Evolutionary conservation across 1,139 yeast species (phyloP), one percentile per base, ranked within the genome.

Genomic region (Blastobotrys illinoisensis): DNA sequence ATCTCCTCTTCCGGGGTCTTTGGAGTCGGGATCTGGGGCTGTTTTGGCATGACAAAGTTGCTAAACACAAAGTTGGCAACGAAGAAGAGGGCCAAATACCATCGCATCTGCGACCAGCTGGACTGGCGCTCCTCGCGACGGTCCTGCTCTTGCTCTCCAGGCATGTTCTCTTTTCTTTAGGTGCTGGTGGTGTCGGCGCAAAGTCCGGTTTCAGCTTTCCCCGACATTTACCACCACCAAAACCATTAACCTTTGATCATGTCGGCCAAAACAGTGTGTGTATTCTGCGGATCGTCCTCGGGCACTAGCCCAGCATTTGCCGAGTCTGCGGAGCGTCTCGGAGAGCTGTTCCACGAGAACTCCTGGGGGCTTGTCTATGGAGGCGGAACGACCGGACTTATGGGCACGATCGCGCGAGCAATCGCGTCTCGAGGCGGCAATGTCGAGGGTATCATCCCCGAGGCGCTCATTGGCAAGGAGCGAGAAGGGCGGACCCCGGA

Each of bases 391-490:
- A 85, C 88, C 1, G 73, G 72, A 3, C 71, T 88, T 54, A 90
- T 88, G 96, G 97, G 97, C 1, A 76, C 83, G 2, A 82, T 88
- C 53, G 96, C 96, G n/a, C 78, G 81, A 57, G 79, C 89, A 0
- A 82, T 87, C 55, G 83, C 86, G 53, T 69, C 81, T 5, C 74
- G 73, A 51, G 86, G 84, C 24, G 95, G 93, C 1, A 79, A 82
- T 57, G 96, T 88, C 48, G 91, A 86, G 62, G 97, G 97, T 6
- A 80, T 89, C 63, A 88, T 89, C 57, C 97, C 96, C 9, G 81
- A 81, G 60, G 96, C 96, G 0, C 75, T 89, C 60, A 86, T 88
- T 56, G 74, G 85, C 16, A 81, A 86, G 62, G 96, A 89, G 69
- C 78, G 95, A 63, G 74, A 74, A 47, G 76, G 76, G 48, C 78